Conservation (phyloP, 208 protist species). For the Borovskyia barvae region DNA sequence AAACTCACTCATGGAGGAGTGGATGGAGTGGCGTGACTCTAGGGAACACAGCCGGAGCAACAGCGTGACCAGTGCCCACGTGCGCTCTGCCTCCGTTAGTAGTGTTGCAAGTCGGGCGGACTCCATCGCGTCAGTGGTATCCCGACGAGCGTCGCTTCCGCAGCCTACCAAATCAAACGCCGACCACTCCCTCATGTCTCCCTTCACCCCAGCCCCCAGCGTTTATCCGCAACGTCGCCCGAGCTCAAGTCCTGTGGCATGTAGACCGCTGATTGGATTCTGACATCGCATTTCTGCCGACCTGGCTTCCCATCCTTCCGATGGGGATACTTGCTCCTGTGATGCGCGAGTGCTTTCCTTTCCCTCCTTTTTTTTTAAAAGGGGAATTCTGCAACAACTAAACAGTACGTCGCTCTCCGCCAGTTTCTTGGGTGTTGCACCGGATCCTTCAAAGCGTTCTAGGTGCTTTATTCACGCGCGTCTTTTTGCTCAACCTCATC, state of each 20-base stretch:
- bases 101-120: slow-evolving; percentile 55
- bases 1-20: slow-evolving; percentile 69
- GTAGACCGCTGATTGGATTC: slow-evolving; percentile 17
- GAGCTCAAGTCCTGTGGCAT: slow-evolving; percentile 3
- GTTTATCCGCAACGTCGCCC: slow-evolving; percentile 2
- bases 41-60: slow-evolving; percentile 25
- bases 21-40: slow-evolving; percentile 55
- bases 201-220: slow-evolving; percentile 22
- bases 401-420: too few species aligned
- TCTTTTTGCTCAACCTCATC: too few species aligned
- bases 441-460: too few species aligned
- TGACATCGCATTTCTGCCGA: too few species aligned
- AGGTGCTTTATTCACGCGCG: too few species aligned
- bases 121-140: slow-evolving; percentile 58
- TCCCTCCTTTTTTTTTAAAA: too few species aligned
- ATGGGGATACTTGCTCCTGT: too few species aligned
- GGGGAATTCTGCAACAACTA: too few species aligned
- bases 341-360: too few species aligned
- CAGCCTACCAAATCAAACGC: slow-evolving; percentile 70
- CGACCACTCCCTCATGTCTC: slow-evolving; percentile 17
- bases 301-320: too few species aligned
- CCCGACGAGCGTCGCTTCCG: slow-evolving; percentile 57
- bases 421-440: too few species aligned
- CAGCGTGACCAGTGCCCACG: slow-evolving; percentile 15
- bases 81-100: slow-evolving; percentile 25